Conservation (phyloP, 768 basidiomycete genomes). For the Cyathus striatus region DNA sequence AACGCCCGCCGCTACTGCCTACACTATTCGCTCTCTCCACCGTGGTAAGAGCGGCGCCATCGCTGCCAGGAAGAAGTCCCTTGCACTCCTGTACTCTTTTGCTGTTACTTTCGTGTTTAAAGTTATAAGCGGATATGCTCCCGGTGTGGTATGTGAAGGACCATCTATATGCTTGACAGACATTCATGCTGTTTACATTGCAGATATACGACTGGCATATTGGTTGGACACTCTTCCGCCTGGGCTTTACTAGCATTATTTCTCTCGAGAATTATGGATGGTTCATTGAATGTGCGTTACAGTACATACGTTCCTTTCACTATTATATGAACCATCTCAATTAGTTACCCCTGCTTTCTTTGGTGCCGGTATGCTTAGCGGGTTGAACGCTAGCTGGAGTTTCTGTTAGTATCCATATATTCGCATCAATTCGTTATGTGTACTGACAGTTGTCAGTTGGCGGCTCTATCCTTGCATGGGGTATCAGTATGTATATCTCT, state of each 20-base stretch:
- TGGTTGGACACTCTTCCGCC: conserved; percentile 52
- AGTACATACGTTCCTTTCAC: not conserved
- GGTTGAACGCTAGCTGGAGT: conserved; percentile 51
- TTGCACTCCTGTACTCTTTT: conserved; percentile 44
- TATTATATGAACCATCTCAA: conserved; percentile 1
- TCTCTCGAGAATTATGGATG: conserved; percentile 55
- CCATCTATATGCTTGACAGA: not conserved
- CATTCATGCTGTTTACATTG: not conserved
- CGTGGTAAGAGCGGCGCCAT: conserved; percentile 42
- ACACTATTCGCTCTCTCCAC: conserved; percentile 59
- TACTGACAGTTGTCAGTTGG: conserved; percentile 28
- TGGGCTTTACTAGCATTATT: conserved; percentile 60
- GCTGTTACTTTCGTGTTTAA: conserved; percentile 43
- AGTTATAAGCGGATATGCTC: conserved; percentile 52
- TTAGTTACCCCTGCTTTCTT: conserved; percentile 52
- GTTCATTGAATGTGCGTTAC: conserved; percentile 43
- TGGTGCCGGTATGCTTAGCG: conserved; percentile 55
- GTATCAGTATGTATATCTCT: conserved; percentile 35
- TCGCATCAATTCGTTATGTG: not conserved
- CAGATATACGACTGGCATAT: conserved; percentile 61
- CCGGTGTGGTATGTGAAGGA: conserved; percentile 38
- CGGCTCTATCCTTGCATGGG: conserved; percentile 56
- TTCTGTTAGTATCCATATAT: conserved; percentile 36
- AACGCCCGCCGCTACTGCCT: conserved; percentile 60
- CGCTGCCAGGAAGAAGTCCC: conserved; percentile 51